Conservation (phyloP, 1,284 basidiomycete genomes). For the Ganoderma sinense region DNA sequence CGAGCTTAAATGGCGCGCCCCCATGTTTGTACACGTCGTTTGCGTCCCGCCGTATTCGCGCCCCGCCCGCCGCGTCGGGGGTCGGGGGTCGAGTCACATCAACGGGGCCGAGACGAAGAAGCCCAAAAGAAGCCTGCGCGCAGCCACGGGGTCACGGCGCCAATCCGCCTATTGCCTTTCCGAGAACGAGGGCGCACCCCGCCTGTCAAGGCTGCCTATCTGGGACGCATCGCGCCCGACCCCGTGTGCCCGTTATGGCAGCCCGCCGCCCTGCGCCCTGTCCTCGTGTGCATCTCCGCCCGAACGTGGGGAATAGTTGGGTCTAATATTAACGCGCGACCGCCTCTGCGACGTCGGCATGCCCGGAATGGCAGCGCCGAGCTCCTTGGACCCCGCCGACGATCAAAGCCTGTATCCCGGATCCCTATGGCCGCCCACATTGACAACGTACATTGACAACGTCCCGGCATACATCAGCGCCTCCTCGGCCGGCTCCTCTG, state of each 20-base stretch:
- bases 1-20: slow-evolving; percentile 25
- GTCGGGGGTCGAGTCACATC: slow-evolving; percentile 32
- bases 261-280: slow-evolving; percentile 24
- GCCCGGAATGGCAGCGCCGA: slow-evolving; percentile 16
- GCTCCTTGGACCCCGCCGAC: slow-evolving; percentile 15
- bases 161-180: slow-evolving; percentile 18
- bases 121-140: slow-evolving; percentile 3
- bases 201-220: slow-evolving; percentile 8
- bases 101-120: slow-evolving; percentile 27
- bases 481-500: background rate
- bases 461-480: background rate
- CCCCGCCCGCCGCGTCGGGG: slow-evolving; percentile 25
- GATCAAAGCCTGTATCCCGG: slow-evolving; percentile 8
- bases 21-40: slow-evolving; percentile 20
- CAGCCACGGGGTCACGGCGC: slow-evolving; percentile 19
- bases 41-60: slow-evolving; percentile 21
- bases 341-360: slow-evolving; percentile 16
- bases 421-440: slow-evolving; percentile 13
- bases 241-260: slow-evolving; percentile 17
- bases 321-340: slow-evolving; percentile 1
- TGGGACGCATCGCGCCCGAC: slow-evolving; percentile 13
- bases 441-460: background rate
- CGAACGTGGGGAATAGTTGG: slow-evolving; percentile 16
- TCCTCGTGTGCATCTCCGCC: slow-evolving; percentile 23
- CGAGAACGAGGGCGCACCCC: slow-evolving; percentile 4